Base-by-base conservation (phyloP, 768 basidiomycete genomes). In the Mycena kentingensis region DNA sequence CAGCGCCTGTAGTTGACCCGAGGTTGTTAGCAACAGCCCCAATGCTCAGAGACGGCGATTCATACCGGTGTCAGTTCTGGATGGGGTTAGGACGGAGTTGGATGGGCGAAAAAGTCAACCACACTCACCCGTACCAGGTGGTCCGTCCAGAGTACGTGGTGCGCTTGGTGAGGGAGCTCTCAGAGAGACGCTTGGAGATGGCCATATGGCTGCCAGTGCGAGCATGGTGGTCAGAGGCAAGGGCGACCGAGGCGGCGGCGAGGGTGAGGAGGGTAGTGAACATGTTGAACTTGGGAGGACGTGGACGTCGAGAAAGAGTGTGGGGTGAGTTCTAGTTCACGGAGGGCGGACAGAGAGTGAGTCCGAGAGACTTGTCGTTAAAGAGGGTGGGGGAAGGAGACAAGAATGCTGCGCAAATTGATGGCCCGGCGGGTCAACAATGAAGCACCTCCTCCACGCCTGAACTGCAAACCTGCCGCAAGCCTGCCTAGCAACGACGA, bases 341-440 rank as follows among this genome's bases (percentile, higher is more conserved):
- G 19, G 41, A 24, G 11, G n/a, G 19, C 22, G 21, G 18, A 24
- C 22, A 26, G 13, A 26, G n/a, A 26, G 41, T n/a, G n/a, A n/a
- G n/a, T n/a, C n/a, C n/a, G 41, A 26, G 19, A 42, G 41, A 42
- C 41, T 24, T 42, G 41, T 42, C 41, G 41, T 42, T 18, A 18
- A 37, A n/a, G n/a, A n/a, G n/a, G 41, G 41, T 42, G 25, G 41
- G 22, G 41, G 41, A 24, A 6, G 41, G 41, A 42, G 41, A 26
- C 19, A 42, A 42, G 41, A n/a, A n/a, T n/a, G n/a, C n/a, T n/a
- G n/a, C n/a, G n/a, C n/a, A n/a, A n/a, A n/a, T n/a, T n/a, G n/a
- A n/a, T n/a, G n/a, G n/a, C n/a, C n/a, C n/a, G n/a, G n/a, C n/a
- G n/a, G n/a, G n/a, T n/a, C n/a, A n/a, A n/a, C n/a, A n/a, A n/a